Percentiles rank a stretch among this genome's conserved stretches.
Conservation (phyloP, 1,284 basidiomycete genomes). For the Bjerkandera adusta region DNA sequence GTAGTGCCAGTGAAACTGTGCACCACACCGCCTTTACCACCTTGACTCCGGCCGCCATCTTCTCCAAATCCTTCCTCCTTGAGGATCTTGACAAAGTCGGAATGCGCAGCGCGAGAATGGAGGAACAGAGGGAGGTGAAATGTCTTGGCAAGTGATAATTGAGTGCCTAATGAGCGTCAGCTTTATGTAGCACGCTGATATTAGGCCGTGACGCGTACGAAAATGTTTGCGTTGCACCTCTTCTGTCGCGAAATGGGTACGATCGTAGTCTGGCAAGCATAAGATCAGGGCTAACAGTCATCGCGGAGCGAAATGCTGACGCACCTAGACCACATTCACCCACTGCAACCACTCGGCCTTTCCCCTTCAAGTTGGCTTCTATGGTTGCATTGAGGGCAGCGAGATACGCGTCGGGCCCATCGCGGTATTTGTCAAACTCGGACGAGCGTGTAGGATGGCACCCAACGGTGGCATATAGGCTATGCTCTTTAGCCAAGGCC, state of each 20-base stretch:
- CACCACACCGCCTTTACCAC: constrained; percentile 74
- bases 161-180: constrained; percentile 43
- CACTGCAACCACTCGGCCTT: constrained; percentile 68
- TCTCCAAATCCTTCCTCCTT: constrained; percentile 62
- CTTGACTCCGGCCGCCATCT: constrained; percentile 51
- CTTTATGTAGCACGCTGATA: neutral
- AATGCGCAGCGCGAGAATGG: constrained; percentile 78
- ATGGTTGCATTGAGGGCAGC: constrained; percentile 59
- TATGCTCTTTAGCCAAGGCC: constrained; percentile 56
- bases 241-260: constrained; percentile 66
- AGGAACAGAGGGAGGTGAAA: constrained; percentile 81
- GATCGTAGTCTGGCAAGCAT: constrained; percentile 70
- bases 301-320: constrained; percentile 14
- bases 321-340: constrained; percentile 87
- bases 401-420: constrained; percentile 68
- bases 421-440: constrained; percentile 67
- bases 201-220: constrained; percentile 35
- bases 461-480: constrained; percentile 77
- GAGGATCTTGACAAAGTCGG: constrained; percentile 71
- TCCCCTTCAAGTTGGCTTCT: constrained; percentile 48
- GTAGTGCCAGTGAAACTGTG: constrained; percentile 83
- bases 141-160: constrained; percentile 71
- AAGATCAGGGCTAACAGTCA: neutral
- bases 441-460: constrained; percentile 85
- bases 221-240: constrained; percentile 73